Conservation (phyloP, 2,329 filamentous ascomycete genomes). For the Nemania diffusa region DNA sequence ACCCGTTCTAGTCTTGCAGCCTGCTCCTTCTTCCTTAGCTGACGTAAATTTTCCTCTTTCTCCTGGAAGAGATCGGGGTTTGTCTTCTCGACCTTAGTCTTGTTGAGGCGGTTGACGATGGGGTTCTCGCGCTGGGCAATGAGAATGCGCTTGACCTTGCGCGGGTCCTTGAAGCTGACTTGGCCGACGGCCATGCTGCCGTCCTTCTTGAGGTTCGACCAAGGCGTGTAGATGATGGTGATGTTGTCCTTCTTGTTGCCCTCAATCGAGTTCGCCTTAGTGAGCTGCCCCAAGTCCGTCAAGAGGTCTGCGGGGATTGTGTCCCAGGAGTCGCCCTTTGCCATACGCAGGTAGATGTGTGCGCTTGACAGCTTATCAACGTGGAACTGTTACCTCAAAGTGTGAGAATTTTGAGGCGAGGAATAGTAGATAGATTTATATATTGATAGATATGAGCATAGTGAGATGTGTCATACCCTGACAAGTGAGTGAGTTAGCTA, state of each 20-base stretch:
- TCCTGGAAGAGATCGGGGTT: conserved; percentile 86
- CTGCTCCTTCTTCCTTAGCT: conserved; percentile 77
- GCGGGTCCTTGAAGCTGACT: conserved; percentile 91
- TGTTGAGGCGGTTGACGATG: conserved; percentile 97
- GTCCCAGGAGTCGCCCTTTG: conserved; percentile 85
- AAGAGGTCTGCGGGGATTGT: conserved; percentile 78
- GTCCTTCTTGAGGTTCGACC: conserved; percentile 95
- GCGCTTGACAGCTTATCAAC: conserved; percentile 97
- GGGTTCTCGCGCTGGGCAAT: conserved; percentile 84
- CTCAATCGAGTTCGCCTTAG: conserved; percentile 98
- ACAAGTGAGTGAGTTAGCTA: conserved; percentile 11
- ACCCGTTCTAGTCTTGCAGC: conserved; percentile 71
- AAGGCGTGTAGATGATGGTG: conserved; percentile 96
- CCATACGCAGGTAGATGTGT: conserved; percentile 92
- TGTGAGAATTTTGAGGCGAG: conserved; percentile 14
- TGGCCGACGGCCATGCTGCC: conserved; percentile 96
- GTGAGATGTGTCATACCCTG: conserved; percentile 45
- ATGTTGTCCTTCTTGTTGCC: conserved; percentile 99
- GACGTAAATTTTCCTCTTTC: conserved; percentile 78
- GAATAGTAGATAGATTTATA: background rate
- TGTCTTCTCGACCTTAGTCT: conserved; percentile 91
- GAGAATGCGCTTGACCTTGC: conserved; percentile 84
- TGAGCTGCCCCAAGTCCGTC: conserved; percentile 92
- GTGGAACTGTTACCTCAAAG: conserved; percentile 74
- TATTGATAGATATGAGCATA: background rate